Base-by-base conservation (phyloP, 192 early-diverging fungal genomes). In the Entomortierella beljakovae region DNA sequence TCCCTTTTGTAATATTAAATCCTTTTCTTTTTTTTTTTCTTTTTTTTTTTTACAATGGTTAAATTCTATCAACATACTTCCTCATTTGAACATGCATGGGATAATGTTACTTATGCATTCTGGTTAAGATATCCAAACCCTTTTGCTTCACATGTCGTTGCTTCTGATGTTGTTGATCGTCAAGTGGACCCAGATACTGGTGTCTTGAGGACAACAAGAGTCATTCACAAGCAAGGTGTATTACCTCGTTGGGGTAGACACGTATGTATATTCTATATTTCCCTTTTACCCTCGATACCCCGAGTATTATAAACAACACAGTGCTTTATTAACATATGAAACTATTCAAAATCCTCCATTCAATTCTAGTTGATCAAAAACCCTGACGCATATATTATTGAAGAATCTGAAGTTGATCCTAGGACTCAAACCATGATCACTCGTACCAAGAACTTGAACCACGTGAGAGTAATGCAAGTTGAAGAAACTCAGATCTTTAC, bases 51-150 rank as follows among this genome's bases (percentile, higher is more conserved):
- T 15, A 46, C 43, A 4, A 95, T 94, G 92, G 92, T 93, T 73
- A 93, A 93, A 60, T 92, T 95, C 64, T 95, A 89, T 74, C 90
- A 94, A 50, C 91, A 92, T 43, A 90, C 87, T n/a, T 89, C 87
- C 62, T 83, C 86, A 23, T 95, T 91, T 67, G 90, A 94, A 84
- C 87, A 91, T 67, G 87, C 91, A 42, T 96, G 94, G 94, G 85
- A 87, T 37, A 91, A 87, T 59, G 94, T 98, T 56, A 94, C 96
- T 11, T 88, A 87, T 60, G 96, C 96, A 23, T 94, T 98, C 62
- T 96, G 92, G 89, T 82, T 93, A 71, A 92, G 97, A 49, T 99
- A 99, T 84, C 98, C 98, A 51, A 99, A 99, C 80, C 98, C 98
- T 28, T 97, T 95, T 82, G 94, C 98, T 4, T 88, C 90, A 9